A percentile compares a stretch with the other conserved stretches of the same genome.
These are phyloP conservation scores for Cystobasidium slooffiae DNA, from an alignment of 1,284 basidiomycete genomes.

Conservation along the genomic window DNA sequence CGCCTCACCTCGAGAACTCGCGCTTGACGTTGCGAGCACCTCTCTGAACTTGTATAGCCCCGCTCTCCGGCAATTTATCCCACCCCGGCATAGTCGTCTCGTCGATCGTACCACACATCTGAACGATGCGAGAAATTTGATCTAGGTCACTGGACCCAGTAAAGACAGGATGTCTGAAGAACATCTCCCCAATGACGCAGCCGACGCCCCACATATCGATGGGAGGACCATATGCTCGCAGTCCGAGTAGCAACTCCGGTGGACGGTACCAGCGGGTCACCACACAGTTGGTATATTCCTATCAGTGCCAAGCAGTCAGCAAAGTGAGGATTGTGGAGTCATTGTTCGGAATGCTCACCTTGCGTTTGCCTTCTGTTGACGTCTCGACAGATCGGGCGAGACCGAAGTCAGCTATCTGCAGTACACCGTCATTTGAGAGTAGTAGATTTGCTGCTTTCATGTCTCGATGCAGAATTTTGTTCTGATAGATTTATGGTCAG, in stretches of 20 bases:
- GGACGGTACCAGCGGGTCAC: slow-evolving; percentile 99
- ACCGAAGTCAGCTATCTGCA: slow-evolving; percentile 96
- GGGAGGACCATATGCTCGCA: slow-evolving; percentile 83
- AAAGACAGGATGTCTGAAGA: slow-evolving; percentile 81
- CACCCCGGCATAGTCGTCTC: slow-evolving; percentile 76
- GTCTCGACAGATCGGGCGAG: slow-evolving; percentile 69
- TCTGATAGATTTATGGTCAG: slow-evolving; percentile 4
- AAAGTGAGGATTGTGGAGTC: too few species aligned
- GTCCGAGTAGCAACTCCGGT: slow-evolving; percentile 89
- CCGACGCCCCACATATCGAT: slow-evolving; percentile 99
- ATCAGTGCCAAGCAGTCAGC: neutral
- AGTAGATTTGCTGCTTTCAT: slow-evolving; percentile 98
- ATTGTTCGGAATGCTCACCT: slow-evolving; percentile 30
- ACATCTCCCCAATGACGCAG: slow-evolving; percentile 96
- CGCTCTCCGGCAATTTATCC: slow-evolving; percentile 59
- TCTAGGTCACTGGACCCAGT: slow-evolving; percentile 85
- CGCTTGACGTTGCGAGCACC: slow-evolving; percentile 26
- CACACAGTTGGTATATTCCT: slow-evolving; percentile 91
- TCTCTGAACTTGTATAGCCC: slow-evolving; percentile 12
- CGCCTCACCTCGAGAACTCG: slow-evolving; percentile 35
- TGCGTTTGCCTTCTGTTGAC: slow-evolving; percentile 45
- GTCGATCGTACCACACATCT: slow-evolving; percentile 83
- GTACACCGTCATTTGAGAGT: slow-evolving; percentile 79
- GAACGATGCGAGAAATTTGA: slow-evolving; percentile 87
- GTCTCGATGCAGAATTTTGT: slow-evolving; percentile 77